Conservation (phyloP, 208 protist genomes). For the Herpetomonas samuelpessoai region DNA sequence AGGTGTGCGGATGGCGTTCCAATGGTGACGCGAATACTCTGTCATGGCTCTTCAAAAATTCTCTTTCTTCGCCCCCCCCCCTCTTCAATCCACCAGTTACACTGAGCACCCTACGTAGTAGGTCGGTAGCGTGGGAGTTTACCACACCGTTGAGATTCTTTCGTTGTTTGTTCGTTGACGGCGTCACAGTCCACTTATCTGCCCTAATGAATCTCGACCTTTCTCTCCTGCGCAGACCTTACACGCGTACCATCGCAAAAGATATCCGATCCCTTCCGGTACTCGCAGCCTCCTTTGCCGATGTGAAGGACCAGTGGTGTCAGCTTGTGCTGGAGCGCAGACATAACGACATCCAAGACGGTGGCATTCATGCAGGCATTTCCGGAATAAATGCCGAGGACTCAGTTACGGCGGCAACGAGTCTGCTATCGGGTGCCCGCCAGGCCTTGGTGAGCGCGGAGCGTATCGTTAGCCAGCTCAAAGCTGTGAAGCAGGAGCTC, state of each 20-base stretch:
- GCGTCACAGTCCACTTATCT: background rate
- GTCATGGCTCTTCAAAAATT: too few species aligned
- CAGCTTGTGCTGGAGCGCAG: constrained; percentile 1
- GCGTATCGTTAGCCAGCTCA: constrained; percentile 53
- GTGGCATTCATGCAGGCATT: background rate
- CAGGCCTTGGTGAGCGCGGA: constrained; percentile 10
- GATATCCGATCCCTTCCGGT: constrained; percentile 30
- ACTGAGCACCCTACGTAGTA: too few species aligned
- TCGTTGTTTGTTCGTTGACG: constrained; percentile 5
- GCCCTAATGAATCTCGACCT: constrained; percentile 7
- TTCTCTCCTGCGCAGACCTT: constrained; percentile 29
- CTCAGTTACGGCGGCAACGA: background rate
- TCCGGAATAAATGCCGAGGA: background rate
- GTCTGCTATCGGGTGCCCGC: background rate
- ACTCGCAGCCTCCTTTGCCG: constrained; percentile 46
- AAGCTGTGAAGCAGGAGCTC: constrained; percentile 71
- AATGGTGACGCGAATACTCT: too few species aligned
- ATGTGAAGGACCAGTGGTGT: constrained; percentile 49
- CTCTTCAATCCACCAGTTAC: too few species aligned
- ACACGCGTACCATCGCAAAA: constrained; percentile 57
- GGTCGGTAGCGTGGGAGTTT: too few species aligned
- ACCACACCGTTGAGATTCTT: background rate
- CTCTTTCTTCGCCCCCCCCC: too few species aligned
- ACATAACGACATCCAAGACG: background rate
- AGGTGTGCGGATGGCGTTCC: too few species aligned